Evolutionary conservation across 768 basidiomycete species (phyloP), one percentile per base, ranked within the genome.

Genomic region (Podaxis sp.): DNA sequence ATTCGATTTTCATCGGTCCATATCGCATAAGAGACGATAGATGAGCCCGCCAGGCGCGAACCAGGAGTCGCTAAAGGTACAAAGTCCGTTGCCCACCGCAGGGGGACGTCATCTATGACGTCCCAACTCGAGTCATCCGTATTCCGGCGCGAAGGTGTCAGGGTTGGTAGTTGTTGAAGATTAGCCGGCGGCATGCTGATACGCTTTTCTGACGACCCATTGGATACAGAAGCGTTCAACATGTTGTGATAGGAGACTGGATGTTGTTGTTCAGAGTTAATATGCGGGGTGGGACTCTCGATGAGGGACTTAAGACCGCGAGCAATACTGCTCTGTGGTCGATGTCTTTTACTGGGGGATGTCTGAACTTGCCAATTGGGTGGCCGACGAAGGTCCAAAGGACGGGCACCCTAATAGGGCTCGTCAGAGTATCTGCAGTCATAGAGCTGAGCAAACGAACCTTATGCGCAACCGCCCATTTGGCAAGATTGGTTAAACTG

Each of bases 51-150:
- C 49, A 93, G 74, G 50, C 90, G 80, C 26, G 91, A 90, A 2
- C 88, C 85, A 26, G 82, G 73, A 2, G 82, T 74, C 4, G 90
- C 90, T n/a, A 95, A 81, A 0, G 90, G 87, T 2, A 91, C 89
- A 69, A 84, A 94, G 72, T 95, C 93, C 0, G 88, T 89, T n/a
- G 91, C 90, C 93, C 93, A 95, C 36, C 90, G 84, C 50, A 93
- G 68, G 1, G 91, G 89, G 8, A 90, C 75, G 52, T 85, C 84
- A 12, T 93, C 91, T 0, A 92, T 79, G 5, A 92, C 69, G 71
- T 93, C 91, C 91, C 91, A 88, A 33, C 76, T 78, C 12, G 84
- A 80, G 53, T 86, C 85, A 50, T 75, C 76, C 10, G 80, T 74
- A 36, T 78, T 67, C 28, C 75, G 63, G 38, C 70, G 67, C 49